Evolutionary conservation across 1,284 basidiomycete genomes (phyloP).

Genomic region (Cystobasidiaceae sp.): DNA sequence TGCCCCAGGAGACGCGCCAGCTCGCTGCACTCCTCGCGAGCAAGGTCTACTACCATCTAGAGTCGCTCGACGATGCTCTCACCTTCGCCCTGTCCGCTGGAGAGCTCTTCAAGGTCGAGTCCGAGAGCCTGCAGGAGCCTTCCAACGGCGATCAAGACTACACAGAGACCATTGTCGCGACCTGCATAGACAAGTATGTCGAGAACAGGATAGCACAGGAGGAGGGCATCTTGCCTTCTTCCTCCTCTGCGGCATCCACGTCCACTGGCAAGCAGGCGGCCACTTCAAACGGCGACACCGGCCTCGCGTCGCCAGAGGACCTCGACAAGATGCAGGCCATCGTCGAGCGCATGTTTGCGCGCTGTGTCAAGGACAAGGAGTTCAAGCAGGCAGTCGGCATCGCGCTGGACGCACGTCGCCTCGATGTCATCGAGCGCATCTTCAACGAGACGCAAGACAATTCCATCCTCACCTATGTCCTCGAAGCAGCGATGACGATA

Average conservation of each 20-base stretch:
- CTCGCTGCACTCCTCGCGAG: conserved; percentile 82
- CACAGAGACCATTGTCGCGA: conserved; percentile 91
- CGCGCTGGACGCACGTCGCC: conserved; percentile 77
- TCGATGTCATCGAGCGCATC: conserved; percentile 69
- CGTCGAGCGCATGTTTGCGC: conserved; percentile 77
- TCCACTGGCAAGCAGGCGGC: conserved; percentile 19
- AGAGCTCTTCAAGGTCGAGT: conserved; percentile 62
- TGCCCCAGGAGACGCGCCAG: conserved; percentile 65
- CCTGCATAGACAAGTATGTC: conserved; percentile 89
- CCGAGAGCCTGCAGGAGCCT: conserved; percentile 50
- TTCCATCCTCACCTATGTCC: conserved; percentile 75
- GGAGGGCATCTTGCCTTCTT: background rate
- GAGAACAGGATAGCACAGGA: conserved; percentile 46
- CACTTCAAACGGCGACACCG: background rate
- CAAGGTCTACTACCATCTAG: conserved; percentile 94
- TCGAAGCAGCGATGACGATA: conserved; percentile 76
- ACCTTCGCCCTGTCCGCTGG: conserved; percentile 89
- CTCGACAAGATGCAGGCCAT: conserved; percentile 56
- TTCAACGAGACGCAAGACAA: conserved; percentile 58
- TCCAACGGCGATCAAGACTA: conserved; percentile 63
- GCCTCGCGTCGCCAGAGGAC: conserved; percentile 50
- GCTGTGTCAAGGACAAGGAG: conserved; percentile 78
- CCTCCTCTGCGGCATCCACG: background rate
- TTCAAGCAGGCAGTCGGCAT: conserved; percentile 90
- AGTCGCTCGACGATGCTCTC: conserved; percentile 85